phyloP scores from a whole-genome alignment of 1,284 basidiomycete genomes.

The Apiotrichum porosum region DNA sequence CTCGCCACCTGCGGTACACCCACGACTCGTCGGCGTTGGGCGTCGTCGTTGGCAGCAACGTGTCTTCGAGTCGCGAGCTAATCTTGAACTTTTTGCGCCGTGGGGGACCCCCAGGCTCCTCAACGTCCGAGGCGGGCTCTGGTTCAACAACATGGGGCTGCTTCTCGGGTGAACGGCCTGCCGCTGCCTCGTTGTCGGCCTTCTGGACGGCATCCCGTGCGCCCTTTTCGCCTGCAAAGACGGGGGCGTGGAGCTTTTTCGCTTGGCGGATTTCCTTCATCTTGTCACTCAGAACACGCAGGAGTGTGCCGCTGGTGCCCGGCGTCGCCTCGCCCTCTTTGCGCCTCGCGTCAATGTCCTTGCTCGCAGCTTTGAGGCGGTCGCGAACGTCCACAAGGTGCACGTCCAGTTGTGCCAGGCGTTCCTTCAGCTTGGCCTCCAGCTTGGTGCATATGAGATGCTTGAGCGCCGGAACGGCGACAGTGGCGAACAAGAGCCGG shows the following conservation, averaged over 20 bases:
- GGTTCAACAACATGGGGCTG: not conserved
- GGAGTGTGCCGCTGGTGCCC: not conserved
- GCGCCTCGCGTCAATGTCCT: not conserved
- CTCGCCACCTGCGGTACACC: constrained; percentile 4
- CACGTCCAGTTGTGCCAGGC: not conserved
- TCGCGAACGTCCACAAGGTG: constrained; percentile 4
- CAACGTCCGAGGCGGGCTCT: not conserved
- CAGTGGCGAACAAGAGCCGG: not conserved
- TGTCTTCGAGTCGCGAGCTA: constrained; percentile 7
- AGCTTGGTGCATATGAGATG: not conserved
- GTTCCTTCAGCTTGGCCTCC: not conserved
- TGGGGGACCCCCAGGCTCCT: too few species aligned
- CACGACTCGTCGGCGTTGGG: constrained; percentile 1
- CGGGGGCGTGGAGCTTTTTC: not conserved
- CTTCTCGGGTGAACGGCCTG: not conserved
- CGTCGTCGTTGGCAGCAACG: constrained; percentile 2
- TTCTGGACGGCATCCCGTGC: not conserved
- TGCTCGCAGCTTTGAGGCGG: not conserved
- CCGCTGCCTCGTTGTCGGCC: not conserved
- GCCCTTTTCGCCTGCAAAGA: not conserved
- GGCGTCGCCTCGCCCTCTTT: not conserved
- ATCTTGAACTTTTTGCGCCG: constrained; percentile 1
- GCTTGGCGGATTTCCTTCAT: not conserved
- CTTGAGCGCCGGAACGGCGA: constrained; percentile 8
- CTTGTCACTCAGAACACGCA: not conserved